Evolutionary conservation across 768 basidiomycete species (phyloP), one percentile per base, ranked within the genome.

Genomic region (Russula griseocarnosa): DNA sequence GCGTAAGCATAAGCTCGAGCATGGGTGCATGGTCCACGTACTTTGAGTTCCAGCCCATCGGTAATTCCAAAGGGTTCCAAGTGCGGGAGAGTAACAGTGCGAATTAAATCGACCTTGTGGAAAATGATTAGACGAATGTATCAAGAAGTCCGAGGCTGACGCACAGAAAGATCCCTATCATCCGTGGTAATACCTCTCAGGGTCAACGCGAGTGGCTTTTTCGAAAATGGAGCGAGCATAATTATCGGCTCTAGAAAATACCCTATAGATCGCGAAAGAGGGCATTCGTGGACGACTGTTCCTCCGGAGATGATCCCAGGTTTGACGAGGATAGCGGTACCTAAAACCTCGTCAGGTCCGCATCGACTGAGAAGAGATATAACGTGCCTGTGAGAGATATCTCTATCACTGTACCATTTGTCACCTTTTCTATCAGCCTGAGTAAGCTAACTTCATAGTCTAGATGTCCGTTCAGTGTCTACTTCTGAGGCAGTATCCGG

Each of bases 371-470:
- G 20, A 8, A 10, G 18, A 30, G 1, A 30, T 3, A 44, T 8
- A 11, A 68, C 83, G 60, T 67, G 89, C 94, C 96, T 24, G 97
- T 98, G 8, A 95, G 88, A 2, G 94, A 96, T 57, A 99, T 98
- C 74, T 98, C 97, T 65, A 98, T 90, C 32, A 92, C 77, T 6
- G 92, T 92, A 2, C 96, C 97, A 80, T 98, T 98, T 3, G 94
- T 95, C 4, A 91, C 78, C 69, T 92, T 93, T 73, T 98, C 95
- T 38, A 98, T 70, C 18, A 98, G 76, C 52, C 96, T 81, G 49
- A 99, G 75, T 28, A 98, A 80, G 71, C 90, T 94, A 54, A 96
- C 85, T 78, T 99, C 97, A 74, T 87, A 96, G 74, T 98, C 95
- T 92, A 26, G n/a, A n/a, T 2, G 44, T n/a, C 14, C 42, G n/a